phyloP scores from a whole-genome alignment of 148 eudicot species.

The Mesembryanthemum crystallinum region DNA sequence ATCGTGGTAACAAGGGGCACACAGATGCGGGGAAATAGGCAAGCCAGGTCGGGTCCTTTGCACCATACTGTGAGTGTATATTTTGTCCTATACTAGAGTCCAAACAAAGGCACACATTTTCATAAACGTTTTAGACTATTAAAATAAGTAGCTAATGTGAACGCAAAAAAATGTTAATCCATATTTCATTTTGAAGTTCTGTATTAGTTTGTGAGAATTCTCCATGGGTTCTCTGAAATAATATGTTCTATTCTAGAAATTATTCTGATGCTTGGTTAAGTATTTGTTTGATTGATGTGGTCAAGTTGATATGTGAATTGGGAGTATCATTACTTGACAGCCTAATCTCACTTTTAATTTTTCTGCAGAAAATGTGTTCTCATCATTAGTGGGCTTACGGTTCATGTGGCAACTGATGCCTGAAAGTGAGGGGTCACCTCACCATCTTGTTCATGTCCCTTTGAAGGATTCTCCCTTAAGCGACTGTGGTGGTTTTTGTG shows the following conservation, averaged over 20 bases:
- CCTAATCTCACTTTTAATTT: conserved; percentile 25
- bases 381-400: conserved; percentile 85
- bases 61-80: no score
- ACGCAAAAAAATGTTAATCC: background rate
- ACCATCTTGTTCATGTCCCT: conserved; percentile 83
- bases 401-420: conserved; percentile 81
- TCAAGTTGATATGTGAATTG: background rate
- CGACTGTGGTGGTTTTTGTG: conserved; percentile 88
- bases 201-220: background rate
- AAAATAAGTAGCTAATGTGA: background rate
- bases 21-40: no score
- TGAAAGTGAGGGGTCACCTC: conserved; percentile 51
- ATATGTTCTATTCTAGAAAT: background rate
- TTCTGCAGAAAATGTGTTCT: conserved; percentile 79
- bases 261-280: background rate
- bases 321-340: background rate
- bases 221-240: background rate
- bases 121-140: no score
- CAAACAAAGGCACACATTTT: no score
- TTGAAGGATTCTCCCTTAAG: conserved; percentile 78
- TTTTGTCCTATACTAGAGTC: no score
- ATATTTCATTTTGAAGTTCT: background rate
- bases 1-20: no score
- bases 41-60: no score
- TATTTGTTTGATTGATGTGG: background rate